Evolutionary conservation across 345 rosid species (phyloP), one percentile per base, ranked within the genome.

Genomic region (Ceriops decandra): DNA sequence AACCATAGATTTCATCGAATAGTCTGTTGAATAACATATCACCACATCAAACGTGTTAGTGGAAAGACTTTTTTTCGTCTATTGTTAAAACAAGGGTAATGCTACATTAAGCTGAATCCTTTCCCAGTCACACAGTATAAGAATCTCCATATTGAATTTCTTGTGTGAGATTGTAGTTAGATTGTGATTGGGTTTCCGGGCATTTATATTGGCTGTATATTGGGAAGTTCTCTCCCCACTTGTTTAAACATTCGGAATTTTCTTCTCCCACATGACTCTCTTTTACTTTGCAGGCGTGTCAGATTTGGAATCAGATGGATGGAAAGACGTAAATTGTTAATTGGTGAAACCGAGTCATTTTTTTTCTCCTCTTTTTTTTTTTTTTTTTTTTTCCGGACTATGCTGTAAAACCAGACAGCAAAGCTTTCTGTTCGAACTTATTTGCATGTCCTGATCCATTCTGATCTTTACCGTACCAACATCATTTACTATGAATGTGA

Each of bases 231-330:
- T 42, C 47, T 13, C 4, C 0, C 47, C 47, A 2, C 15, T 36
- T 57, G 52, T 17, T 38, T 58, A 33, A 46, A 58, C 46, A 52
- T 47, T 54, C 47, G 64, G 72, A 60, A 47, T 33, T 49, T 49
- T 57, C 31, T 62, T 38, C 56, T 24, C 33, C 15, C 20, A 21
- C 22, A 3, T 2, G 46, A 38, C 21, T 15, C 54, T 16, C 26
- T 38, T 9, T 15, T 7, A 20, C 4, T 13, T 53, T 53, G 22
- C 5, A 21, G 11, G 26, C 4, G 8, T 8, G 58, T 53, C 26
- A 21, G 22, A 53, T 21, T 53, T 53, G 28, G 15, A 1, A 53
- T 21, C 26, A 53, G 26, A 22, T 11, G 16, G 26, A 22, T 11
- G 16, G 5, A 3, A 22, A 21, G 22, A 2, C 10, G 3, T 26